Conservation (phyloP, 176 grass and related monocot species). For the Ampelocalamus luodianensis region DNA sequence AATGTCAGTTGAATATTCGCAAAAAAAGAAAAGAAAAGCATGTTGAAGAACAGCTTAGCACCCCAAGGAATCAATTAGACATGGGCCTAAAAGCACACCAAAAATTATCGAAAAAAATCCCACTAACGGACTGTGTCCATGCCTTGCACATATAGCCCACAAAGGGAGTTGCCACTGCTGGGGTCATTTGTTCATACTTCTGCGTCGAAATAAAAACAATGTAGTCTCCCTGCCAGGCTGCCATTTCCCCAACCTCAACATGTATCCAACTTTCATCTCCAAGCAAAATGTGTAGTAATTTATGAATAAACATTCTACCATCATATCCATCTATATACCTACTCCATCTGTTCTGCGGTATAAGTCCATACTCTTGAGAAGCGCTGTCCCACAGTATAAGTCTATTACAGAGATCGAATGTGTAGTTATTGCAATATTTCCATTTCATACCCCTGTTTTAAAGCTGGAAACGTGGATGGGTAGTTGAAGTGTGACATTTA, state of each 20-base stretch:
- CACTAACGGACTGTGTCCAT: fast-evolving
- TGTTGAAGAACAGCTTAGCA: background rate
- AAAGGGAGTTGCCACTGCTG: background rate
- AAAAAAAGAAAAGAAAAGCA: background rate
- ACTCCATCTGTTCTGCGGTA: no score
- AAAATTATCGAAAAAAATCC: background rate
- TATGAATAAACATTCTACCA: background rate
- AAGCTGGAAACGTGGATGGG: no score
- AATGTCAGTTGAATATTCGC: background rate
- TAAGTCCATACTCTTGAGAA: no score
- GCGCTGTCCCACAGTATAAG: no score
- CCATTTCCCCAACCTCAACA: background rate
- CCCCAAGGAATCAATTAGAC: background rate
- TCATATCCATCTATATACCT: background rate
- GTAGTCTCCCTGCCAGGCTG: background rate
- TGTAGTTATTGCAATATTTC: no score
- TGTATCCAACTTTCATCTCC: background rate
- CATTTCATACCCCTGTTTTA: no score
- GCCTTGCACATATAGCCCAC: background rate
- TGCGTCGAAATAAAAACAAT: background rate
- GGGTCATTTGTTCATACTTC: background rate
- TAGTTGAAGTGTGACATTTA: no score
- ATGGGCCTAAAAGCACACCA: background rate
- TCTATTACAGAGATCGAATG: no score
- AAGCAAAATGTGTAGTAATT: background rate